Percentiles rank a stretch among this genome's conserved stretches.
Conservation (phyloP, 441 rosid species). For the Bocquillonia castaneifolia region DNA sequence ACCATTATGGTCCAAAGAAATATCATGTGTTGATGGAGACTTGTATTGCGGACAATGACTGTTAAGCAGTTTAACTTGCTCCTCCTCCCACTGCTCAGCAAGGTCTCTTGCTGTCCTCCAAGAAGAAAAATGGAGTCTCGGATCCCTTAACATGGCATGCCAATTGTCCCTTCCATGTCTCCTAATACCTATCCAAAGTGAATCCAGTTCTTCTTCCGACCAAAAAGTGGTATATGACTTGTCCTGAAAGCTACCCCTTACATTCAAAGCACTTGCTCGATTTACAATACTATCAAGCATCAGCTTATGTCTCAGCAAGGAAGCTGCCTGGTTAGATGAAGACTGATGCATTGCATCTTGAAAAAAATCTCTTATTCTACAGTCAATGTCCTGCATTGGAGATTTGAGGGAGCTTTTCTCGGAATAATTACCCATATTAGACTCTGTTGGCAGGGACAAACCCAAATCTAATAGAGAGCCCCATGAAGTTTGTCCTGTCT, state of each 20-base stretch:
- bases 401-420: constrained; percentile 15
- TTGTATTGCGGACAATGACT: constrained; percentile 21
- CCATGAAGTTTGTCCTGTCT: constrained; percentile 19
- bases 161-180: constrained; percentile 92
- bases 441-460: constrained; percentile 28
- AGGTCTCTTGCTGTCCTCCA: constrained; percentile 62
- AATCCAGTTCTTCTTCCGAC: constrained; percentile 97
- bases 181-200: constrained; percentile 93
- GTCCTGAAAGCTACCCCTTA: constrained; percentile 27
- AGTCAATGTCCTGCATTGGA: constrained; percentile 16
- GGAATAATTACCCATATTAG: constrained; percentile 17
- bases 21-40: constrained; percentile 20
- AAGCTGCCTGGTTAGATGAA: constrained; percentile 24
- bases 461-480: constrained; percentile 30
- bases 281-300: constrained; percentile 36
- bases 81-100: constrained; percentile 86
- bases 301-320: constrained; percentile 34
- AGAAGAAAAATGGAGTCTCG: constrained; percentile 67
- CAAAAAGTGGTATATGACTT: constrained; percentile 33
- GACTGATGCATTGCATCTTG: constrained; percentile 24
- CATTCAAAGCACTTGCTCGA: constrained; percentile 29
- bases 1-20: constrained; percentile 21
- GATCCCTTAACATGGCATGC: constrained; percentile 78
- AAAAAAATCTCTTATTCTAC: constrained; percentile 22
- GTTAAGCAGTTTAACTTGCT: constrained; percentile 50